Conservation (phyloP, 2,329 filamentous ascomycete species). For the Pseudocercospora crystallina region DNA sequence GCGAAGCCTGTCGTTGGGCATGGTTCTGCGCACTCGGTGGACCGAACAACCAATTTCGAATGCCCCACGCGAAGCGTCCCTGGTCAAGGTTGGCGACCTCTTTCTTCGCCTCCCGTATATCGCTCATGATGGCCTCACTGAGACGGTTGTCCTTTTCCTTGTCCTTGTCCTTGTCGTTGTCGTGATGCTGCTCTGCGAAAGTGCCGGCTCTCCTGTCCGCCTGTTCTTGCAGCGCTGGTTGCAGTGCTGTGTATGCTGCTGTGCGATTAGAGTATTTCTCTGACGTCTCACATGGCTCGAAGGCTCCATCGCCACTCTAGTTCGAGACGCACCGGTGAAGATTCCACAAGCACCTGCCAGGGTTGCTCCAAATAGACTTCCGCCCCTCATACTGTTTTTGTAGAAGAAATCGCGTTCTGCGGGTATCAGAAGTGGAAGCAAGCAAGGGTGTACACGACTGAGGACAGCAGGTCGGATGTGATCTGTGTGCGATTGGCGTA, state of each 20-base stretch:
- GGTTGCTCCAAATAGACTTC: not conserved
- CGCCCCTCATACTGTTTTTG: no score
- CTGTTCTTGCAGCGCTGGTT: slow-evolving; percentile 32
- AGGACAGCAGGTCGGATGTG: no score
- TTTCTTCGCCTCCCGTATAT: slow-evolving; percentile 27
- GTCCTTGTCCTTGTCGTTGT: slow-evolving; percentile 11
- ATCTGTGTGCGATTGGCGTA: no score
- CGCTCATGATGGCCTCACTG: slow-evolving; percentile 28
- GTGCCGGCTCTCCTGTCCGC: slow-evolving; percentile 26
- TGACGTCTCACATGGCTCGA: not conserved
- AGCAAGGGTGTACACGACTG: no score
- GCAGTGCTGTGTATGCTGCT: slow-evolving; percentile 31
- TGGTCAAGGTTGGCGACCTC: slow-evolving; percentile 14
- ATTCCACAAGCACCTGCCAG: slow-evolving; percentile 20
- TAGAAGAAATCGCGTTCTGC: no score
- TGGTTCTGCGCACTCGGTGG: not conserved
- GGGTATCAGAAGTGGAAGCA: no score
- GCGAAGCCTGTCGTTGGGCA: not conserved
- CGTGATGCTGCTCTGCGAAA: slow-evolving; percentile 25
- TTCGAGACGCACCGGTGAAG: slow-evolving; percentile 17
- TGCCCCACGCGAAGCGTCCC: slow-evolving; percentile 30
- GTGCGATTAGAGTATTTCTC: not conserved
- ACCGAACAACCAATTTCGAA: slow-evolving; percentile 23
- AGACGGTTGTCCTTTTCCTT: slow-evolving; percentile 18
- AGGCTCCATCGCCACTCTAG: not conserved